Percentiles rank a stretch among this genome's conserved stretches.
These are phyloP conservation scores for Wickerhamia fluorescens DNA, from an alignment of 805 yeast genomes.

Conservation along the genomic window DNA sequence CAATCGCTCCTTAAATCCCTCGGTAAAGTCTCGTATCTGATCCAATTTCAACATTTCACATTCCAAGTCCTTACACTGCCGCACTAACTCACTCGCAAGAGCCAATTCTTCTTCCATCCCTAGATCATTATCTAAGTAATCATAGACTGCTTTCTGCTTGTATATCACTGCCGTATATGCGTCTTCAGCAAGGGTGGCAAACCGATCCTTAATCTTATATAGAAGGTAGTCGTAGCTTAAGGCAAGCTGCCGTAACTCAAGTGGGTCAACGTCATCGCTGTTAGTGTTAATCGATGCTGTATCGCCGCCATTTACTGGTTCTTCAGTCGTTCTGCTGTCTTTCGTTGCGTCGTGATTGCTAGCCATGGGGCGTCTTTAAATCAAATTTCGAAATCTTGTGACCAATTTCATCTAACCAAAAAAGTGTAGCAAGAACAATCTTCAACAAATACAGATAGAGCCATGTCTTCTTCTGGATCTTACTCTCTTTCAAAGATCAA, in stretches of 20 bases:
- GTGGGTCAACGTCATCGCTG: slow-evolving; percentile 39
- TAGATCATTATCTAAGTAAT: slow-evolving; percentile 13
- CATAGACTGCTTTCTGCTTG: too few species aligned
- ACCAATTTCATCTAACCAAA: too few species aligned
- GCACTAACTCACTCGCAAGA: slow-evolving; percentile 32
- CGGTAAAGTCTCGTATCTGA: slow-evolving; percentile 35
- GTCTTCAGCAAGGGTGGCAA: slow-evolving; percentile 39
- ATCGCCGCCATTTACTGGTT: too few species aligned
- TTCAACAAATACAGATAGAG: too few species aligned
- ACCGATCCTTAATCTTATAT: slow-evolving; percentile 53
- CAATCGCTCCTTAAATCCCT: slow-evolving; percentile 15
- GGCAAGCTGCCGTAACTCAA: slow-evolving; percentile 53
- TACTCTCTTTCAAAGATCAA: slow-evolving; percentile 39
- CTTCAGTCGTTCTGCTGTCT: background rate
- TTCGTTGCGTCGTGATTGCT: background rate
- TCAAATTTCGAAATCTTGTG: too few species aligned
- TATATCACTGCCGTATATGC: too few species aligned
- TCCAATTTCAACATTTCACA: slow-evolving; percentile 45
- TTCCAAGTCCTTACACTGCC: slow-evolving; percentile 45
- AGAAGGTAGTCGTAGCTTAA: slow-evolving; percentile 59
- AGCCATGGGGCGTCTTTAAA: too few species aligned
- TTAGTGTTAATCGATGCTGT: too few species aligned
- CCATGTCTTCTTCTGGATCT: slow-evolving; percentile 11
- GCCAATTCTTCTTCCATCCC: slow-evolving; percentile 34
- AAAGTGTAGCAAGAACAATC: too few species aligned